These are phyloP conservation scores for Lasiodiplodia sp. DNA, from an alignment of 2,329 filamentous ascomycete species.

Conservation along the genomic window DNA sequence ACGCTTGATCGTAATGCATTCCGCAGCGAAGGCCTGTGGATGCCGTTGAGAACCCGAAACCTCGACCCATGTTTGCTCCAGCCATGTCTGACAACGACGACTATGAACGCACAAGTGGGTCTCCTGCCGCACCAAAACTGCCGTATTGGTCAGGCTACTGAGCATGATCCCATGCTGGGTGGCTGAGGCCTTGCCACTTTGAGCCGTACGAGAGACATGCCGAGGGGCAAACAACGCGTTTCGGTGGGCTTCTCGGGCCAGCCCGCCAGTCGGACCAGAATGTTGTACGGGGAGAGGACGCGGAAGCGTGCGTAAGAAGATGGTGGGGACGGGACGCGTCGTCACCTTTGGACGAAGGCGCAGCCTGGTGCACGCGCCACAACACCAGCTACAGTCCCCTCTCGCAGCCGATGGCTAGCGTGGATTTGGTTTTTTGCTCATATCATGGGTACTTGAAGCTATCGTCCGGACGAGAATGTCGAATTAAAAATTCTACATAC, in stretches of 20 bases:
- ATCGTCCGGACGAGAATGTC: no score
- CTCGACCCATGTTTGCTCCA: neutral
- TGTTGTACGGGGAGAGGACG: neutral
- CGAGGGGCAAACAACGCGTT: neutral
- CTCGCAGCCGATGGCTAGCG: no score
- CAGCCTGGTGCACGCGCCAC: constrained; percentile 20
- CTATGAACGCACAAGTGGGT: neutral
- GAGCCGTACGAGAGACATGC: neutral
- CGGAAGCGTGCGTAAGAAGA: neutral
- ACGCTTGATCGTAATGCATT: neutral
- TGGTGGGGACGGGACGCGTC: constrained; percentile 16
- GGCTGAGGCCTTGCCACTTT: neutral
- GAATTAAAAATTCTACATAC: no score
- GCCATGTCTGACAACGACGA: neutral
- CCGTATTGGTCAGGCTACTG: neutral
- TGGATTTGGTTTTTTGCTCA: no score
- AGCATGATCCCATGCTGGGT: constrained; percentile 3
- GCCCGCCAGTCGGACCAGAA: neutral
- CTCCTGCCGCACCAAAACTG: neutral
- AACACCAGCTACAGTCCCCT: neutral
- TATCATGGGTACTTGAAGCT: no score
- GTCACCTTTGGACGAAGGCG: constrained; percentile 9
- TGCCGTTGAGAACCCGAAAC: no score
- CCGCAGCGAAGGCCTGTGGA: no score
- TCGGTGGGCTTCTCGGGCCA: neutral